Evolutionary conservation across 306 rosid species (phyloP).

Genomic region (Lotus japonicus): DNA sequence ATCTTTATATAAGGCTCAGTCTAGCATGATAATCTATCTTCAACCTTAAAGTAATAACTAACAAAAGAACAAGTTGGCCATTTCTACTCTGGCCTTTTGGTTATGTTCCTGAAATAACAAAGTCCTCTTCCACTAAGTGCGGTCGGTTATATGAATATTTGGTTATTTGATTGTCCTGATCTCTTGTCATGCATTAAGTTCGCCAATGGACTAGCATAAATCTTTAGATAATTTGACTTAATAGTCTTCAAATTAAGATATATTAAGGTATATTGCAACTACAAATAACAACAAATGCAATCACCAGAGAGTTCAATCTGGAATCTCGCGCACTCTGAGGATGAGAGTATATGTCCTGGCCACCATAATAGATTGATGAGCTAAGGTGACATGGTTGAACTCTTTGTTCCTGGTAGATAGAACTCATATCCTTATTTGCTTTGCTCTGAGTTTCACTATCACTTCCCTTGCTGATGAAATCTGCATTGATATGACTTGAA

Average conservation of each 20-base stretch:
- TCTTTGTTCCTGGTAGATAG: slow-evolving; percentile 63
- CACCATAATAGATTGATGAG: slow-evolving; percentile 92
- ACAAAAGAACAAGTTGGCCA: too few relatives aligned
- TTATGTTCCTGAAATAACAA: too few relatives aligned
- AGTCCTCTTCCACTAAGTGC: too few relatives aligned
- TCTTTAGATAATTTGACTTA: too few relatives aligned
- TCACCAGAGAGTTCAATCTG: slow-evolving; percentile 39
- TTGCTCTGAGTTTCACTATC: slow-evolving; percentile 38
- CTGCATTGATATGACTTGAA: slow-evolving; percentile 40
- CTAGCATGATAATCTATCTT: neutral
- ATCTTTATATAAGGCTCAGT: neutral
- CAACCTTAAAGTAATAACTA: neutral
- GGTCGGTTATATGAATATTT: too few relatives aligned
- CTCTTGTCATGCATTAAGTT: too few relatives aligned
- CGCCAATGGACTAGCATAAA: too few relatives aligned
- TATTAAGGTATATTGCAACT: neutral
- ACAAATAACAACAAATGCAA: neutral
- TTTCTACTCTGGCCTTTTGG: too few relatives aligned
- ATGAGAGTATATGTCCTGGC: slow-evolving; percentile 63
- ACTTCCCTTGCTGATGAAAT: slow-evolving; percentile 26
- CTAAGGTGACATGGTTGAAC: slow-evolving; percentile 82
- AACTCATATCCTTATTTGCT: slow-evolving; percentile 37
- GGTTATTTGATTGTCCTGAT: too few relatives aligned
- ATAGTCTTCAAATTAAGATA: neutral
- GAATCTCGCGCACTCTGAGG: slow-evolving; percentile 43